Evolutionary conservation across 306 rosid genomes (phyloP).

Genomic region (Parietaria judaica): DNA sequence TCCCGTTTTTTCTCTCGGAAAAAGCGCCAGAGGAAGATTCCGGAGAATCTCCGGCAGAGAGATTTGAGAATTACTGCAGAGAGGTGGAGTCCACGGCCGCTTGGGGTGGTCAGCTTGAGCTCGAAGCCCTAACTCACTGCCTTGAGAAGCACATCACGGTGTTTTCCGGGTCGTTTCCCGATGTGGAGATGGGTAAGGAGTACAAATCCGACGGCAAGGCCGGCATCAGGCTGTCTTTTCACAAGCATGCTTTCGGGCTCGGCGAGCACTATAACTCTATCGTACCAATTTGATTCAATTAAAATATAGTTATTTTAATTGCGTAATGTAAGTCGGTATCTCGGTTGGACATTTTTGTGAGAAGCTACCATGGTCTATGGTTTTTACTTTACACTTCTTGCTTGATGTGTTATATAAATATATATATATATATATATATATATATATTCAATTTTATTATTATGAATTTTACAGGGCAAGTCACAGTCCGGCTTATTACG

Average conservation of each 20-base stretch:
- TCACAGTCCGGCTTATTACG: no score
- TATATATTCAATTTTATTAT: no score
- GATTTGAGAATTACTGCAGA: conserved; percentile 76
- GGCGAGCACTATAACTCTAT: conserved; percentile 93
- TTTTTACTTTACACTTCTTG: no score
- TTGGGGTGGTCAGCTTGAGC: conserved; percentile 99
- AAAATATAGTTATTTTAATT: background rate
- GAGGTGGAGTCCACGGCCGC: conserved; percentile 80
- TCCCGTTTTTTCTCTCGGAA: conserved; percentile 76
- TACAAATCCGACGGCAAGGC: conserved; percentile 38
- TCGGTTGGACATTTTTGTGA: conserved; percentile 17
- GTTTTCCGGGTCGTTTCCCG: conserved; percentile 92
- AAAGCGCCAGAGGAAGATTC: conserved; percentile 42
- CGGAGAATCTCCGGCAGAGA: conserved; percentile 36
- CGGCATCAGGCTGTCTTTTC: conserved; percentile 73
- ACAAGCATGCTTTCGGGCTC: conserved; percentile 87
- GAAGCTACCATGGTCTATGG: conserved; percentile 1
- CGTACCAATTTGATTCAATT: conserved; percentile 38
- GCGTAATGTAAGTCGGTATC: background rate
- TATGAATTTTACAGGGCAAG: no score
- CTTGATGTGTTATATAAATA: no score
- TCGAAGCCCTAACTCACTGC: conserved; percentile 79
- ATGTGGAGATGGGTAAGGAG: conserved; percentile 97
- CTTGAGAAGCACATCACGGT: conserved; percentile 72
- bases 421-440: no score